phyloP scores from a whole-genome alignment of 495 filamentous ascomycete species.

The Aspergillus sclerotiicarbonarius region DNA sequence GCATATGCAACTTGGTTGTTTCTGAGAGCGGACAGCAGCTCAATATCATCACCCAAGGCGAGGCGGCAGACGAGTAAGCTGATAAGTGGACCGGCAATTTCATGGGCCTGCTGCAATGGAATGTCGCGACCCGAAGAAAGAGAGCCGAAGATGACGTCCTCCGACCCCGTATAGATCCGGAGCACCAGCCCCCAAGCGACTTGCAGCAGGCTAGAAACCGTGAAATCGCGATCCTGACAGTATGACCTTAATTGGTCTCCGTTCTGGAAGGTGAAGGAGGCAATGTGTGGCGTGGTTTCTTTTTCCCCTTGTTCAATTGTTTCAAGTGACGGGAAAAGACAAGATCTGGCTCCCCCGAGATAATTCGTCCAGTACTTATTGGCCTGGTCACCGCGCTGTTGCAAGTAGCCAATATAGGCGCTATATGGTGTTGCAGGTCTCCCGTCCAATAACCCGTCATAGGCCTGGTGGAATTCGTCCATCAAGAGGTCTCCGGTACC shows the following conservation, averaged over 20 bases:
- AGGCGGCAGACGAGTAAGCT: conserved; percentile 35
- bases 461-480: conserved; percentile 20
- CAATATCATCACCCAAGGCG: not conserved
- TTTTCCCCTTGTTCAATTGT: not conserved
- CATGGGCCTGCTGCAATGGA: conserved; percentile 26
- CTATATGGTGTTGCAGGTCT: not conserved
- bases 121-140: conserved; percentile 31
- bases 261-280: not conserved
- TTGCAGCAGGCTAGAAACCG: conserved; percentile 34
- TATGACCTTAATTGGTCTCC: conserved; percentile 20
- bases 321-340: conserved; percentile 4
- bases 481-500: conserved; percentile 22
- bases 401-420: conserved; percentile 10
- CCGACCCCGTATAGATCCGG: conserved; percentile 32
- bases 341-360: conserved; percentile 12
- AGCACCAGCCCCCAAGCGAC: conserved; percentile 46
- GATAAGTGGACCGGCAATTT: conserved; percentile 38
- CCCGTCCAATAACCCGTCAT: conserved; percentile 6
- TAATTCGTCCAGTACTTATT: conserved; percentile 15
- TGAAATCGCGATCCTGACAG: conserved; percentile 20
- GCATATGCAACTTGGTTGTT: not conserved
- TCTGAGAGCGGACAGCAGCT: not conserved
- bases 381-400: not conserved
- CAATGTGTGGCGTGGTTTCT: not conserved
- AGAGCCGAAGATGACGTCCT: conserved; percentile 44